Evolutionary conservation across 2,329 filamentous ascomycete genomes (phyloP).

Genomic region (Fusarium stilboides): DNA sequence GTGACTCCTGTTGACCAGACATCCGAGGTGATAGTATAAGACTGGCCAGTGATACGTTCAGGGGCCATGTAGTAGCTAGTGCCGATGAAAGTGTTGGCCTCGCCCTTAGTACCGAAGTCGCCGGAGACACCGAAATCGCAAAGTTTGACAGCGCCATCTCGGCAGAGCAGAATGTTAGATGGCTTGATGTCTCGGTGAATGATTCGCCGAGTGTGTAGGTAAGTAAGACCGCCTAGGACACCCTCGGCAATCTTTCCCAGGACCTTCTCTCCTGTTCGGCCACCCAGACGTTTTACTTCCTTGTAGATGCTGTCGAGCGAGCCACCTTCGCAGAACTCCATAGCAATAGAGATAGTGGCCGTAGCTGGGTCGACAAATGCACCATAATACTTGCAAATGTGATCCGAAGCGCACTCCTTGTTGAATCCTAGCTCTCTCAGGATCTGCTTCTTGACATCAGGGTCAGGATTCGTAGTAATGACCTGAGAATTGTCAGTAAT

Average conservation of each 20-base stretch:
- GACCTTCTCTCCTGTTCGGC: constrained; percentile 96
- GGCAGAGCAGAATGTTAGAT: constrained; percentile 94
- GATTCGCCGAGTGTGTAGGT: constrained; percentile 95
- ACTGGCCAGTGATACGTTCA: constrained; percentile 96
- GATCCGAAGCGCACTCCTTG: constrained; percentile 94
- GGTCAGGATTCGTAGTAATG: constrained; percentile 97
- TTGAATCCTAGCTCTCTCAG: constrained; percentile 97
- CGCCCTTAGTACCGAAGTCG: constrained; percentile 98
- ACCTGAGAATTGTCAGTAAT: constrained; percentile 71
- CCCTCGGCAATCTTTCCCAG: constrained; percentile 97
- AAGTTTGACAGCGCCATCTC: constrained; percentile 93
- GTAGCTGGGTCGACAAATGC: constrained; percentile 97
- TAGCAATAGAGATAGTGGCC: constrained; percentile 96
- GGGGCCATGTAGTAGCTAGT: constrained; percentile 99
- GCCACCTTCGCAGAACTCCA: constrained; percentile 99
- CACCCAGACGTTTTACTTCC: constrained; percentile 95
- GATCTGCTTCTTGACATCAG: constrained; percentile 98
- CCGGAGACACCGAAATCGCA: constrained; percentile 99
- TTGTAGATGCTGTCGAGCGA: constrained; percentile 97
- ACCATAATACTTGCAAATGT: constrained; percentile 98
- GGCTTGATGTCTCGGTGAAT: constrained; percentile 99
- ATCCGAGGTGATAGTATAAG: constrained; percentile 98
- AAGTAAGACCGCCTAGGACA: constrained; percentile 92
- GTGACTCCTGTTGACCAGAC: constrained; percentile 99
- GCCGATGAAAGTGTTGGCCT: constrained; percentile 98